Evolutionary conservation across 2,329 filamentous ascomycete species (phyloP), one percentile per base, ranked within the genome.

Genomic region (Taxawa tesnikishii): DNA sequence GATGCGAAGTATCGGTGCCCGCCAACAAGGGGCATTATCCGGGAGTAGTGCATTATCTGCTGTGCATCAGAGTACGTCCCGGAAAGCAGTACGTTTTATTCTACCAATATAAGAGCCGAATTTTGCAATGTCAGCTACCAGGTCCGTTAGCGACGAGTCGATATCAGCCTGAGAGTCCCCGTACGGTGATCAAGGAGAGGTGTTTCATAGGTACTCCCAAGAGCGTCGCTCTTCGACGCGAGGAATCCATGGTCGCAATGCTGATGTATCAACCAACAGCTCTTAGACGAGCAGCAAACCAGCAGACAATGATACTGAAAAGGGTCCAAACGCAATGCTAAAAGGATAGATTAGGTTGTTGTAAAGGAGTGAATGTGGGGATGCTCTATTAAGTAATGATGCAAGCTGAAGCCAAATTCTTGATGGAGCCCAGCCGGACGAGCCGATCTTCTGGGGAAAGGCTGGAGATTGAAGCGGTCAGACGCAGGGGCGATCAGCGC

Each of bases 1-100:
- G 87, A 94, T 24, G 88, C 79, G 46, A 90, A 83, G 58, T 94
- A 96, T 53, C 87, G 79, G 50, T 87, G 83, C 43, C 84, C 83
- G 52, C 79, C 76, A 7, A 72, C 67, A 7, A 77, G 69, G n/a
- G 85, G 81, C 87, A 94, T 94, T 38, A 92, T 76, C 43, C 87
- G 75, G 17, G 87, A 94, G 58, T 96, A 94, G 62, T 94, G 88
- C 69, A 94, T 81, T 34, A 94, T 70, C 83, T 88, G 17, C 15
- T 19, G 32, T 4, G 24, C 15, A 18, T n/a, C 23, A 29, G 10
- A 29, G 19, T 8, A n/a, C 19, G 8, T 23, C n/a, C 8, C 19
- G 19, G n/a, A 23, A 8, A 23, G 8, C 19, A 3, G 18, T 6
- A 5, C 9, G 18, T 4, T 18, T 19, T 11, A 18, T 54, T 59